Percentiles rank a stretch among this genome's conserved stretches.
These are phyloP conservation scores for Solidago caesia DNA, from an alignment of 129 eudicot species.

Conservation along the genomic window DNA sequence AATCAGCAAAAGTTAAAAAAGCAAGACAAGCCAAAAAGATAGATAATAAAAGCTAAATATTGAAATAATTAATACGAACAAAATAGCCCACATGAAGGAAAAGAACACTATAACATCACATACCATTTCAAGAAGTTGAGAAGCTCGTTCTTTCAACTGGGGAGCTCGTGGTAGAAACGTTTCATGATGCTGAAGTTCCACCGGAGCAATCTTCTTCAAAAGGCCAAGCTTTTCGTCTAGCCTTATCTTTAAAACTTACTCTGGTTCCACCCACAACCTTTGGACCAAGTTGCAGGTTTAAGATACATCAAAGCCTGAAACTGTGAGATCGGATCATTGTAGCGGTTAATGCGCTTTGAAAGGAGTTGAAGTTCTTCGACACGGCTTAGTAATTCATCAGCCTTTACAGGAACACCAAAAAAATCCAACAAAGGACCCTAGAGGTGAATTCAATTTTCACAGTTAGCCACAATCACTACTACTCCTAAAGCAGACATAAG, in stretches of 20 bases:
- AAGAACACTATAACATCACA: slow-evolving; percentile 28
- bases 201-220: slow-evolving; percentile 93
- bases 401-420: slow-evolving; percentile 93
- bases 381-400: slow-evolving; percentile 78
- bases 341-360: slow-evolving; percentile 81
- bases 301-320: slow-evolving; percentile 86
- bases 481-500: slow-evolving; percentile 24
- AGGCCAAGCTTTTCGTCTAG: slow-evolving; percentile 87
- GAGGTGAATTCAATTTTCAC: slow-evolving; percentile 20
- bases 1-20: neutral
- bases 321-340: slow-evolving; percentile 76
- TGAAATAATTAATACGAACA: neutral
- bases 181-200: slow-evolving; percentile 97
- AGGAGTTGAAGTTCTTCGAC: slow-evolving; percentile 92
- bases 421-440: slow-evolving; percentile 94
- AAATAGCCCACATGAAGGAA: neutral
- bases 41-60: slow-evolving; percentile 3
- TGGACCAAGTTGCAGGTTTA: slow-evolving; percentile 99
- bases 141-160: slow-evolving; percentile 89
- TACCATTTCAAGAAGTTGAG: slow-evolving; percentile 96
- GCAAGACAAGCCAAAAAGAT: slow-evolving; percentile 7
- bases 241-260: slow-evolving; percentile 79
- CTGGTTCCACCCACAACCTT: slow-evolving; percentile 99
- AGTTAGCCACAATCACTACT: slow-evolving; percentile 19
- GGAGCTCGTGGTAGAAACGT: slow-evolving; percentile 98